Base-by-base conservation (phyloP, 768 basidiomycete species). In the Suillus spraguei region DNA sequence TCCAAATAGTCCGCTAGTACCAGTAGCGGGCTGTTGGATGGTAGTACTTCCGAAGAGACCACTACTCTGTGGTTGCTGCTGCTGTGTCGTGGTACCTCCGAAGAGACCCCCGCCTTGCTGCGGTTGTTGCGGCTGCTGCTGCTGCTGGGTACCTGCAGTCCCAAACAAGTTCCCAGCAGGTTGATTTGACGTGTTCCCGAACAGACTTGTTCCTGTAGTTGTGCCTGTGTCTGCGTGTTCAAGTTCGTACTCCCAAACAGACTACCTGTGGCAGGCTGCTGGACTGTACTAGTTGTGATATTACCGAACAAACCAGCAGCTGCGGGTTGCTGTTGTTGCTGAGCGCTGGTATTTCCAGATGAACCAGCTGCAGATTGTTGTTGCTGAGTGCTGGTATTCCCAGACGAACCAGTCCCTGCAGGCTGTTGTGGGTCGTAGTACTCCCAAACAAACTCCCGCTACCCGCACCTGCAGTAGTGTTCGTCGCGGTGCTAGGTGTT, bases 31-130 rank as follows among this genome's bases (percentile, higher is more conserved):
- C 66, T 44, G 65, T 24, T 61, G 67, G 46, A 41, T 55, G 2
- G 61, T 46, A 8, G 67, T 59, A 59, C 56, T 62, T 58, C 72
- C 77, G 39, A 75, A 71, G 14, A 79, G 64, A 66, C 69, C 54
- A 20, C 59, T 35, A 8, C 63, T 66, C 38, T 71, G 70, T n/a
- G 71, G 74, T 56, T 65, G 69, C 20, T 33, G 52, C 33, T 53
- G 52, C 52, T n/a, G n/a, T n/a, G 33, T 36, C 5, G 52, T 35
- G 20, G 52, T 53, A 35, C 32, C 42, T 53, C 65, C 70, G 38
- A 69, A 71, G 10, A 75, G 32, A 44, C 61, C 33, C 7, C 72
- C 68, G 3, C 71, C 28, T 28, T 41, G 56, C 11, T 39, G 56
- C 41, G 22, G 38, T 20, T 65, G 65, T 47, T 44, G 64, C 22